These are phyloP conservation scores for Lomentospora prolificans DNA, from an alignment of 2,329 filamentous ascomycete species.

Conservation along the genomic window DNA sequence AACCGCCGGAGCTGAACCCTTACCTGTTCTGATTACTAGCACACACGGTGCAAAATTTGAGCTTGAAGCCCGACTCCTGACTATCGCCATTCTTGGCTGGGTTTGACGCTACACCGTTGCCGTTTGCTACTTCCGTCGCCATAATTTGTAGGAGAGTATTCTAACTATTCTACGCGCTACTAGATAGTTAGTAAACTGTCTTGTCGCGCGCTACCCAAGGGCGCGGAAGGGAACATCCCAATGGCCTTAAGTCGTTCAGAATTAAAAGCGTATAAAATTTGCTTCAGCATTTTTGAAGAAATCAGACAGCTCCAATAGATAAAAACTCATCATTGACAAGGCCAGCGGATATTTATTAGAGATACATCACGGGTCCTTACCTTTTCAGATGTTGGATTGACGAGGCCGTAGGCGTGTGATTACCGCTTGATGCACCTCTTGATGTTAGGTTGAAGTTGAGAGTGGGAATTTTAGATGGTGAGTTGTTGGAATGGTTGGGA, in stretches of 20 bases:
- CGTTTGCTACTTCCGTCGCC: conserved; percentile 18
- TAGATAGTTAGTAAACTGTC: conserved; percentile 5
- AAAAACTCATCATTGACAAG: conserved; percentile 32
- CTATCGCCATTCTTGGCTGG: conserved; percentile 32
- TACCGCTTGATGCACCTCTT: not conserved
- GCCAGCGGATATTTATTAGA: not conserved
- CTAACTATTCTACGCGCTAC: not conserved
- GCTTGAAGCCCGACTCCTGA: conserved; percentile 61
- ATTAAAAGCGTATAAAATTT: conserved; percentile 44
- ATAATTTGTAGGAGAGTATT: conserved; percentile 10
- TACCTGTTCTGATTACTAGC: conserved; percentile 96
- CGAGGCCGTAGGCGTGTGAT: not conserved
- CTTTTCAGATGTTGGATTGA: not conserved
- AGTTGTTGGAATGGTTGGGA: not conserved
- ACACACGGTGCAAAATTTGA: conserved; percentile 98
- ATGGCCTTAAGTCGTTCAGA: conserved; percentile 21
- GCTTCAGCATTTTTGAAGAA: conserved; percentile 48
- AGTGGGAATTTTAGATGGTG: not conserved
- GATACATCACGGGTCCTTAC: not conserved
- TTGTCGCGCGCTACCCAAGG: conserved; percentile 12
- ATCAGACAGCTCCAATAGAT: conserved; percentile 73
- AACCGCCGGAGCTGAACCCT: conserved; percentile 17
- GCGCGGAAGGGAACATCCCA: not conserved
- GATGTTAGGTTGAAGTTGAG: not conserved
- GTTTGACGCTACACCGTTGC: conserved; percentile 17